A percentile compares a stretch with the other conserved stretches of the same genome.
These are phyloP conservation scores for Cyberlindnera americana DNA, from an alignment of 805 yeast genomes.

Conservation along the genomic window DNA sequence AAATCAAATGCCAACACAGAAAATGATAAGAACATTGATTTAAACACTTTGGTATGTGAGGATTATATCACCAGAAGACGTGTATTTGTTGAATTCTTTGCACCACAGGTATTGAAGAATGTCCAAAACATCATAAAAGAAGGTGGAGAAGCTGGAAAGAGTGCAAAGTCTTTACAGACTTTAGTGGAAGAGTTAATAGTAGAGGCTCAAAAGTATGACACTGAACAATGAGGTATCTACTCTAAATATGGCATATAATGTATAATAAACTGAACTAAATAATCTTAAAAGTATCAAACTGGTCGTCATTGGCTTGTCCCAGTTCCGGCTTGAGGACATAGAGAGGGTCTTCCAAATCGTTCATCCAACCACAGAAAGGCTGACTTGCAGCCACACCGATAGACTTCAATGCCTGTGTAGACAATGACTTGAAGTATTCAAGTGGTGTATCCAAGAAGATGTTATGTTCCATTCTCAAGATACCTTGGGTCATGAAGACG, in stretches of 20 bases:
- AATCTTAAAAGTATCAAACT: not conserved
- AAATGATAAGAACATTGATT: constrained; percentile 27
- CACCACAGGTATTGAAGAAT: constrained; percentile 46
- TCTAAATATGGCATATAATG: too few species aligned
- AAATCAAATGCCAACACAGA: constrained; percentile 17
- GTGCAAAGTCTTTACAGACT: constrained; percentile 30
- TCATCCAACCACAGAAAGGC: too few species aligned
- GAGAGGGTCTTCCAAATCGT: too few species aligned
- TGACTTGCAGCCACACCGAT: too few species aligned
- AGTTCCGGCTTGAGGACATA: too few species aligned
- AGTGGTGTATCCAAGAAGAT: too few species aligned
- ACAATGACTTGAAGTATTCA: too few species aligned
- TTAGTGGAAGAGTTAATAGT: constrained; percentile 12
- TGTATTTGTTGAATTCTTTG: constrained; percentile 51
- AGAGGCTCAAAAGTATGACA: constrained; percentile 7
- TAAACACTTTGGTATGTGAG: constrained; percentile 51
- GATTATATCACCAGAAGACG: constrained; percentile 55
- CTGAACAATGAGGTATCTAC: constrained; percentile 3
- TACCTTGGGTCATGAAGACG: too few species aligned
- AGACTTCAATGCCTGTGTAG: too few species aligned
- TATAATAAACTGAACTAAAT: too few species aligned
- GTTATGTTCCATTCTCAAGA: too few species aligned
- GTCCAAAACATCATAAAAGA: constrained; percentile 52
- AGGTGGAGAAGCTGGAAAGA: constrained; percentile 70
- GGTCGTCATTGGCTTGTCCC: too few species aligned